These are phyloP conservation scores for Graphilbum fragrans DNA, from an alignment of 2,329 filamentous ascomycete genomes.

Conservation along the genomic window DNA sequence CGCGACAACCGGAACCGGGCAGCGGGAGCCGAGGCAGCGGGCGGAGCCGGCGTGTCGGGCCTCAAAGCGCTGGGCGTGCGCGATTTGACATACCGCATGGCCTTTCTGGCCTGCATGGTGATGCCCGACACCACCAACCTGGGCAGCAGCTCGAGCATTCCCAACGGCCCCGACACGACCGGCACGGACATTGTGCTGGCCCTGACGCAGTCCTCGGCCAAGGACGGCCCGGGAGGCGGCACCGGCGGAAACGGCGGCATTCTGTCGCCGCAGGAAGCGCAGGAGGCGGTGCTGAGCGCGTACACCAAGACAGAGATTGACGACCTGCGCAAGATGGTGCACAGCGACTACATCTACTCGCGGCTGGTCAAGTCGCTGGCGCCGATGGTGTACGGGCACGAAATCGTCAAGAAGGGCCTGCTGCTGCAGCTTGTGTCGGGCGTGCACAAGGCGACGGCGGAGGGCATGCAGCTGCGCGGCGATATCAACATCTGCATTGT, in stretches of 20 bases:
- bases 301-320: conserved; percentile 81
- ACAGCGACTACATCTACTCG: conserved; percentile 90
- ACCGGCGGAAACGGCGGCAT: conserved; percentile 3
- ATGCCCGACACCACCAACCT: conserved; percentile 75
- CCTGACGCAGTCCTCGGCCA: conserved; percentile 58
- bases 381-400: conserved; percentile 94
- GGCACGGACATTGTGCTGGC: conserved; percentile 77
- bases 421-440: conserved; percentile 93
- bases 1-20: conserved; percentile 66
- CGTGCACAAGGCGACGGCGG: conserved; percentile 79
- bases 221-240: conserved; percentile 39
- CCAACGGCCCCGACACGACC: conserved; percentile 37
- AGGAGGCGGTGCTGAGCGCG: conserved; percentile 75
- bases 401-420: conserved; percentile 94
- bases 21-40: conserved; percentile 67
- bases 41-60: conserved; percentile 74
- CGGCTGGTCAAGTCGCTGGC: conserved; percentile 87
- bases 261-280: conserved; percentile 70
- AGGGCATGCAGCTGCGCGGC: conserved; percentile 90
- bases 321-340: conserved; percentile 84
- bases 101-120: conserved; percentile 96
- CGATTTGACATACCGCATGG: conserved; percentile 87
- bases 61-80: conserved; percentile 88
- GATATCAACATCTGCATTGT: conserved; percentile 99
- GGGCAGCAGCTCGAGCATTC: conserved; percentile 53